Conservation (phyloP, 441 rosid genomes). For the Pelargonium citronellum region DNA sequence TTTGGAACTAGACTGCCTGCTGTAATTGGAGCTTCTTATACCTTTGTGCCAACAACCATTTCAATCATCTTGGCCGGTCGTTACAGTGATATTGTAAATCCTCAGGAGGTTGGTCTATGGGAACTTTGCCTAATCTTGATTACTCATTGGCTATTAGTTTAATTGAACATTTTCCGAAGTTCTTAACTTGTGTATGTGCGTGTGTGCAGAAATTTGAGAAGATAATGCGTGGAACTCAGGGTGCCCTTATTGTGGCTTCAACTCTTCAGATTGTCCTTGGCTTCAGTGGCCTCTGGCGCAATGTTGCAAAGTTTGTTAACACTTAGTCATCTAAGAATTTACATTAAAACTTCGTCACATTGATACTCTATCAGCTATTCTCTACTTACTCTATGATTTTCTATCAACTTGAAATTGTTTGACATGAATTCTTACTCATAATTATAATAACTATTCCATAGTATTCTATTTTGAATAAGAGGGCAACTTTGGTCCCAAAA, state of each 20-base stretch:
- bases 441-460: too few relatives aligned
- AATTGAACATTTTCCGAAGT: neutral
- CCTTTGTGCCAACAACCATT: constrained; percentile 83
- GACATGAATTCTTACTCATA: too few relatives aligned
- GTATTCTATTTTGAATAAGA: too few relatives aligned
- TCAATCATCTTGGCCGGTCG: constrained; percentile 86
- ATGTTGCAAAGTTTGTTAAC: constrained; percentile 57
- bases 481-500: too few relatives aligned
- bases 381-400: too few relatives aligned
- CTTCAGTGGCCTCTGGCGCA: constrained; percentile 97
- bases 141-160: neutral
- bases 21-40: constrained; percentile 79
- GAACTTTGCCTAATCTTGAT: constrained; percentile 13
- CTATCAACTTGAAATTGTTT: too few relatives aligned
- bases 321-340: too few relatives aligned
- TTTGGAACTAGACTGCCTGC: constrained; percentile 87
- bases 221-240: constrained; percentile 90
- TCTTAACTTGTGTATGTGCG: neutral
- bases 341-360: too few relatives aligned
- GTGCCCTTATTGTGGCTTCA: constrained; percentile 84
- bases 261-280: constrained; percentile 91
- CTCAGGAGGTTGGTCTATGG: constrained; percentile 53
- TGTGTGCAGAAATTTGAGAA: constrained; percentile 61
- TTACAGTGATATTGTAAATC: constrained; percentile 50
- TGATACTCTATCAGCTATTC: too few relatives aligned